phyloP scores from a whole-genome alignment of 2,329 filamentous ascomycete genomes.

The Leptographium lundbergii region DNA sequence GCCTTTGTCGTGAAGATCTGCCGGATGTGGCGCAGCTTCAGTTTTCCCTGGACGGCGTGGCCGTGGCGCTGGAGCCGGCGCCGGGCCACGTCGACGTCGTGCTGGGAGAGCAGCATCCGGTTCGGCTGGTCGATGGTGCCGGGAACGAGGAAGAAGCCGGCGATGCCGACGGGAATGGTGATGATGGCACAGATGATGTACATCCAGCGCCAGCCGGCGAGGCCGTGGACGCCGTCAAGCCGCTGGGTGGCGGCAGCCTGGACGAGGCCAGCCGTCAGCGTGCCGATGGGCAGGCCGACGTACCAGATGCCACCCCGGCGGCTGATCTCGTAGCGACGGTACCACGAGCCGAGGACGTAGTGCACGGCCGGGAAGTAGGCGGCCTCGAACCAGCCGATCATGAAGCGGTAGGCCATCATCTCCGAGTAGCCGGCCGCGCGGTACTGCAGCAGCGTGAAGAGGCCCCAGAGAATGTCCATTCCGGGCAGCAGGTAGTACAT shows the following conservation, averaged over 20 bases:
- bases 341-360: constrained; percentile 40
- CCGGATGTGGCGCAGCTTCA: constrained; percentile 19
- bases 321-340: constrained; percentile 44
- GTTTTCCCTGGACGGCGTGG: constrained; percentile 24
- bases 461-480: constrained; percentile 19
- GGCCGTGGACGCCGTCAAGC: constrained; percentile 31
- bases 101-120: constrained; percentile 21
- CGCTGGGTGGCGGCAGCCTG: constrained; percentile 26
- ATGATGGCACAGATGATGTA: constrained; percentile 28
- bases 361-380: constrained; percentile 40
- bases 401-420: constrained; percentile 36
- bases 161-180: constrained; percentile 33
- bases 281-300: constrained; percentile 38
- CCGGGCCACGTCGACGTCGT: constrained; percentile 22
- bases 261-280: constrained; percentile 22
- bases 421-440: constrained; percentile 26
- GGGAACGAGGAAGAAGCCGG: constrained; percentile 35
- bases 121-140: constrained; percentile 29
- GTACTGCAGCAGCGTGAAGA: constrained; percentile 28
- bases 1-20: constrained; percentile 21
- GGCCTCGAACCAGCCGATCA: constrained; percentile 41
- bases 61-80: constrained; percentile 22
- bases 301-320: constrained; percentile 51
- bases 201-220: constrained; percentile 40
- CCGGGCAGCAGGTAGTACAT: constrained; percentile 12